Conservation (phyloP, 2,329 filamentous ascomycete species). For the Alternaria triticina region DNA sequence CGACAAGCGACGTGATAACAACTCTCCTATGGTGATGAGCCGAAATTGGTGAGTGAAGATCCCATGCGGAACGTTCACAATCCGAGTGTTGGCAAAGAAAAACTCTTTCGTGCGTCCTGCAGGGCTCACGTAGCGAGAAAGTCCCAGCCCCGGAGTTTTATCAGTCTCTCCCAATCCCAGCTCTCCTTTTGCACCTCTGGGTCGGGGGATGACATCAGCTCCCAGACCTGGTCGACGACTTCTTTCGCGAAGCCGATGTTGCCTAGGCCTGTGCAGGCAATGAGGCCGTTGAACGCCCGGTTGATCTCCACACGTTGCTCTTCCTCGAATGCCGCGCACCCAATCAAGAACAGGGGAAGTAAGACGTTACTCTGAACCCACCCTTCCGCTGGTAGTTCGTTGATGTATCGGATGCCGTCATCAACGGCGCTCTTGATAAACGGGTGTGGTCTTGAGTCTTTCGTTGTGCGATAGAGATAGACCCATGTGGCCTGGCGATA, state of each 20-base stretch:
- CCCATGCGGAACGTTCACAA: neutral
- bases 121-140: constrained; percentile 62
- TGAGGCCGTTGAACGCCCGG: constrained; percentile 60
- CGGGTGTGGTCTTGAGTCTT: constrained; percentile 60
- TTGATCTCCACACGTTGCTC: constrained; percentile 63
- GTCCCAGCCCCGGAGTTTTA: constrained; percentile 64
- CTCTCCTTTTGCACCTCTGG: constrained; percentile 51
- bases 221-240: constrained; percentile 64
- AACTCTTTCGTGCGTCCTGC: neutral
- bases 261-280: constrained; percentile 62
- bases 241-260: constrained; percentile 64
- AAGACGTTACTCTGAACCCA: constrained; percentile 65
- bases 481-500: constrained; percentile 70
- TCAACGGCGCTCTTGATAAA: constrained; percentile 65
- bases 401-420: constrained; percentile 63
- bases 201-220: constrained; percentile 63
- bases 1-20: neutral
- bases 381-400: constrained; percentile 60
- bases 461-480: constrained; percentile 67
- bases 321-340: constrained; percentile 64
- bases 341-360: constrained; percentile 67
- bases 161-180: constrained; percentile 70
- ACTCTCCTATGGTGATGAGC: neutral
- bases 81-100: neutral
- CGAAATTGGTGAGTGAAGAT: neutral